phyloP scores from a whole-genome alignment of 2,329 filamentous ascomycete species.

The Emydomyces testavorans region DNA sequence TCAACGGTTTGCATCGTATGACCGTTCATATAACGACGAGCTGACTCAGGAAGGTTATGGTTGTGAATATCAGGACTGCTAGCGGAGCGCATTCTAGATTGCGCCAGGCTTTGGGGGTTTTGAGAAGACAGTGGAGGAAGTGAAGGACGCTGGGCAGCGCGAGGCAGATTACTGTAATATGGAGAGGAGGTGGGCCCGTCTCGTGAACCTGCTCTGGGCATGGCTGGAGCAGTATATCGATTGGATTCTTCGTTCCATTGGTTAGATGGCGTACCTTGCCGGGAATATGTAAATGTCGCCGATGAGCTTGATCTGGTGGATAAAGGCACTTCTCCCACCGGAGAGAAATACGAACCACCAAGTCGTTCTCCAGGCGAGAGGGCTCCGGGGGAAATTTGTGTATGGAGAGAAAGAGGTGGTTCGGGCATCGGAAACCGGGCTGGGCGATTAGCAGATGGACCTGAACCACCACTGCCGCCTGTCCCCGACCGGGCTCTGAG shows the following conservation, averaged over 20 bases:
- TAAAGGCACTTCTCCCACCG: slow-evolving; percentile 53
- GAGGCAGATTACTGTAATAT: slow-evolving; percentile 52
- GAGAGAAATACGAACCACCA: slow-evolving; percentile 89
- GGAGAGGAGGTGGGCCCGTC: slow-evolving; percentile 57
- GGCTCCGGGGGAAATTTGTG: slow-evolving; percentile 40
- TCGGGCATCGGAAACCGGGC: slow-evolving; percentile 57
- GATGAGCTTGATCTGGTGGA: slow-evolving; percentile 45
- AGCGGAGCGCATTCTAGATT: slow-evolving; percentile 73
- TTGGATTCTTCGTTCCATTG: slow-evolving; percentile 65
- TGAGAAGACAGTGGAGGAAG: slow-evolving; percentile 57
- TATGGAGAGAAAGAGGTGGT: slow-evolving; percentile 57
- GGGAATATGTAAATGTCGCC: slow-evolving; percentile 68
- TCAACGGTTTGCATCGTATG: slow-evolving; percentile 44
- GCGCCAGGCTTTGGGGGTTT: slow-evolving; percentile 43
- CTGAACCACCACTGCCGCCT: slow-evolving; percentile 41
- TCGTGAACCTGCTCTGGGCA: slow-evolving; percentile 67
- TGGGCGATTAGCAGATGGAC: slow-evolving; percentile 41
- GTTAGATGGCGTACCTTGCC: slow-evolving; percentile 51
- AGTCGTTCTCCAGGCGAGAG: slow-evolving; percentile 51
- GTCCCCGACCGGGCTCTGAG: slow-evolving; percentile 67
- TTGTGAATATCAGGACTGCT: slow-evolving; percentile 89
- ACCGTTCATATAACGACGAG: slow-evolving; percentile 41
- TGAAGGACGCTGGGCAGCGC: slow-evolving; percentile 55
- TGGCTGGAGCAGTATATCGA: slow-evolving; percentile 78
- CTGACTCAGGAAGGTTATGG: slow-evolving; percentile 43